Evolutionary conservation across 2,329 filamentous ascomycete species (phyloP), one percentile per base, ranked within the genome.

Genomic region (Cytospora piceicola): DNA sequence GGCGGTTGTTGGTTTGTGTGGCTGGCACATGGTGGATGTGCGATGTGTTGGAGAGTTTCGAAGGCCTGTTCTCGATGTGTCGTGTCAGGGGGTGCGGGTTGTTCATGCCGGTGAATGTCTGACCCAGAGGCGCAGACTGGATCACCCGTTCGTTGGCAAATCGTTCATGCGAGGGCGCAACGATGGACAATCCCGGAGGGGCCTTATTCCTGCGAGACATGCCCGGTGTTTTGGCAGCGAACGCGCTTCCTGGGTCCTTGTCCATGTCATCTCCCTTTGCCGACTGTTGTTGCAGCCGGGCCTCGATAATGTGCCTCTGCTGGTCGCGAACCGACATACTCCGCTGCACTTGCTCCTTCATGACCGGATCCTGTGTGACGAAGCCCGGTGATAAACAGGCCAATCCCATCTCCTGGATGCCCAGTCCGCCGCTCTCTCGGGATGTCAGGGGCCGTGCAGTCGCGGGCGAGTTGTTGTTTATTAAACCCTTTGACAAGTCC

Each of bases 361-460:
- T 96, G 24, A 91, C 86, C n/a, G 95, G 94, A 77, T 99, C 93
- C 72, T 98, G 92, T 20, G 95, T 98, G 70, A 96, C 89, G 74
- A 99, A 98, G 62, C 95, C 95, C 0, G 95, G 95, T 2, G 95
- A 98, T 63, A 99, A 83, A 74, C 95, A 99, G 52, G 94, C 94
- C 64, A 98, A 84, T 65, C 95, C 95, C 30, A 98, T 91, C 77
- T 97, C 93, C 73, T 96, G 93, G 74, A 98, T 94, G 52, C 85
- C 91, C 46, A 95, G 80, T 27, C 89, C 87, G 55, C 84, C 84
- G 66, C 65, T 63, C 27, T 96, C 92, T 71, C 92, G 87, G 29
- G 89, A 90, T 11, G 92, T 95, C 78, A 96, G 82, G 46, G 93
- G 90, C 49, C 93, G 88, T 60, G 88, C 88, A 7, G 90, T 86